Base-by-base conservation (phyloP, 2,329 filamentous ascomycete species). In the Botrytis paeoniae region DNA sequence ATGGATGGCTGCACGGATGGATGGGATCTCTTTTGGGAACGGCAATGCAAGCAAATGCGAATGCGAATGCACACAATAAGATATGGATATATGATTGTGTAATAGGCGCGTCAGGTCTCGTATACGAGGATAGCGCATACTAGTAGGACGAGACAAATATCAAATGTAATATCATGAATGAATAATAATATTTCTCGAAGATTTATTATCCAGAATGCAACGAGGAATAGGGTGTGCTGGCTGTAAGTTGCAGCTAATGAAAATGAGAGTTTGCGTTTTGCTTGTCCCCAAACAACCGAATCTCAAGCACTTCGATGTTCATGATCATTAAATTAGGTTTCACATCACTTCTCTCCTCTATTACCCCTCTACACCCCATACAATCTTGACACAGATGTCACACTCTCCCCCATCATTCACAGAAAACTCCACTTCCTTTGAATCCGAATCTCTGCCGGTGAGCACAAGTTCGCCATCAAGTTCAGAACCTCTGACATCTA, bases 111-210 rank as follows among this genome's bases (percentile, higher is more conserved):
- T 59, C 57, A 54, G n/a, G 51, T 41, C 63, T 35, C 35, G 48
- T 54, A 48, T 39, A 59, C 29, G 37, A 70, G 32, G 66, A 61
- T 37, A 35, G 66, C 25, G 18, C 37, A 45, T 20, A 45, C 25
- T 43, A 64, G 10, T 32, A 22, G 51, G 43, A 61, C 57, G 16
- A 35, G 59, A 65, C 8, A 43, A 39, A 39, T 66, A 71, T 69
- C 75, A 76, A 75, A 73, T 77, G 75, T 77, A 77, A 76, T 76
- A 76, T 74, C 75, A 77, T 75, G 75, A 76, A 75, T 66, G 69
- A 74, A 60, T 65, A 72, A 60, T 71, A 54, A 64, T 57, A 16
- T 57, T 54, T 54, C 29, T 29, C 29, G 32, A 48, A 37, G 12
- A 14, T 18, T 22, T 10, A 2, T 57, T 9, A 29, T 29, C 14